Percentiles rank a stretch among this genome's conserved stretches.
phyloP scores from a whole-genome alignment of 129 eudicot species.

The Kitagawia praeruptora region DNA sequence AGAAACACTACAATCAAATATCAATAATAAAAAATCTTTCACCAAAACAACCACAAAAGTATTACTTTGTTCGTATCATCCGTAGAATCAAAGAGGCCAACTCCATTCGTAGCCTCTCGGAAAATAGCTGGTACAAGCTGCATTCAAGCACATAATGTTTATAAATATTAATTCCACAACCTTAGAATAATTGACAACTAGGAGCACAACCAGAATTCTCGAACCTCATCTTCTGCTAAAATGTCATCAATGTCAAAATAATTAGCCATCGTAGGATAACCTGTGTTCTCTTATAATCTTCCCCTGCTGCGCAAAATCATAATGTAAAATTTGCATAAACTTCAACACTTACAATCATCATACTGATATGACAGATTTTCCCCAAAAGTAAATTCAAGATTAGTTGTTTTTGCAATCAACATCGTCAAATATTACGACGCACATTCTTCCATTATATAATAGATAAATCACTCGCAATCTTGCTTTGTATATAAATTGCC shows the following conservation, averaged over 20 bases:
- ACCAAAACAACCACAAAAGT: not conserved
- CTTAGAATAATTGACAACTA: not conserved
- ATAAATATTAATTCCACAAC: not conserved
- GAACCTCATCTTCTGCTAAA: slow-evolving; percentile 79
- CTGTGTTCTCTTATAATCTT: slow-evolving; percentile 4
- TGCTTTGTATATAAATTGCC: too few relatives aligned
- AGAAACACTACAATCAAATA: slow-evolving; percentile 8
- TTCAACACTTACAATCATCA: too few relatives aligned
- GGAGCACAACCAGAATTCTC: not conserved
- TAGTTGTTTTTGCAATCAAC: not conserved
- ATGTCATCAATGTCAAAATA: slow-evolving; percentile 78
- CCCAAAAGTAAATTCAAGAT: too few relatives aligned
- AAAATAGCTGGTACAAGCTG: slow-evolving; percentile 77
- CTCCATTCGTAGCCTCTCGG: slow-evolving; percentile 60
- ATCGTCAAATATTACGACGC: not conserved
- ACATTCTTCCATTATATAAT: too few relatives aligned
- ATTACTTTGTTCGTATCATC: slow-evolving; percentile 68
- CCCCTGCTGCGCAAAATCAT: not conserved
- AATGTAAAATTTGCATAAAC: too few relatives aligned
- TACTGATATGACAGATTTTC: too few relatives aligned
- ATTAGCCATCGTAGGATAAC: slow-evolving; percentile 34
- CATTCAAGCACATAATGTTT: not conserved
- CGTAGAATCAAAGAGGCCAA: slow-evolving; percentile 68
- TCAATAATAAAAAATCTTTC: not conserved
- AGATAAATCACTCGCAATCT: too few relatives aligned